These are phyloP conservation scores for Diaporthe vexans DNA, from an alignment of 2,329 filamentous ascomycete genomes.

Conservation along the genomic window DNA sequence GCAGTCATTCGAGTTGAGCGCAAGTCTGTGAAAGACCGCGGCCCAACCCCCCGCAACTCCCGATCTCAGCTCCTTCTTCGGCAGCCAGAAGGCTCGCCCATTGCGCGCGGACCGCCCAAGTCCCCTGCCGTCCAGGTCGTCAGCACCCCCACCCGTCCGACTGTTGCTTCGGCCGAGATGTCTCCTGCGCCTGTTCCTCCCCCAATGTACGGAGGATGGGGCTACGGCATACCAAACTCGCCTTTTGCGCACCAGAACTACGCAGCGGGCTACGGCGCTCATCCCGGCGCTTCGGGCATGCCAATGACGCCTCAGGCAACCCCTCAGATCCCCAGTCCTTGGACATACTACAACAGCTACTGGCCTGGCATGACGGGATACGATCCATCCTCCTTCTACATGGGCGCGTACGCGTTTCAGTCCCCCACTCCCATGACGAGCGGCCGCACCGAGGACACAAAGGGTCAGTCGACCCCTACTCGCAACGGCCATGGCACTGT, in stretches of 20 bases:
- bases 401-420: slow-evolving; percentile 34
- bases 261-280: slow-evolving; percentile 21
- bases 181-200: slow-evolving; percentile 34
- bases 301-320: slow-evolving; percentile 37
- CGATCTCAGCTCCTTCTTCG: slow-evolving; percentile 35
- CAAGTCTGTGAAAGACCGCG: slow-evolving; percentile 40
- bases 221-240: slow-evolving; percentile 25
- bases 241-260: slow-evolving; percentile 29
- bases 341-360: slow-evolving; percentile 39
- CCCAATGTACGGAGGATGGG: slow-evolving; percentile 33
- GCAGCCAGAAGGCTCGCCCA: slow-evolving; percentile 26
- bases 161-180: slow-evolving; percentile 24
- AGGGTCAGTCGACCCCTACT: slow-evolving; percentile 29
- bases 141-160: slow-evolving; percentile 34
- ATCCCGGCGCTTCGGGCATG: slow-evolving; percentile 11
- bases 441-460: slow-evolving; percentile 8
- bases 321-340: slow-evolving; percentile 37
- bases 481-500: slow-evolving; percentile 21
- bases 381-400: slow-evolving; percentile 33
- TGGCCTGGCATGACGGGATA: slow-evolving; percentile 37
- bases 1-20: slow-evolving; percentile 39
- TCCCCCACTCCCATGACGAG: slow-evolving; percentile 30
- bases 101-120: slow-evolving; percentile 20
- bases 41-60: slow-evolving; percentile 28
- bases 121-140: slow-evolving; percentile 9